These are phyloP conservation scores for Fusarium succisae DNA, from an alignment of 2,329 filamentous ascomycete genomes.

Conservation along the genomic window DNA sequence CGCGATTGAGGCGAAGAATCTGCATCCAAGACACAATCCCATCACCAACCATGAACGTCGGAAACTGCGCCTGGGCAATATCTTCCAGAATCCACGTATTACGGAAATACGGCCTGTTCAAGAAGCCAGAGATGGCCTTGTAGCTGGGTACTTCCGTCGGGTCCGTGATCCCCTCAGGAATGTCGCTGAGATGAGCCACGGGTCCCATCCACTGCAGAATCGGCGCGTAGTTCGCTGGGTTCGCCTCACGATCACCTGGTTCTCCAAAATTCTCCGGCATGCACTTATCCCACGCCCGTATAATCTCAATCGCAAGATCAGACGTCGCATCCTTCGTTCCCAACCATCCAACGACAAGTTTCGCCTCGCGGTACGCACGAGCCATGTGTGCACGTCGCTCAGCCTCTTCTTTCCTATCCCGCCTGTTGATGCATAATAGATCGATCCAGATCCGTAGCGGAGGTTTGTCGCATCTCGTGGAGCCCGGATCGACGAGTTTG, in stretches of 20 bases:
- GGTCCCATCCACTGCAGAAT: constrained; percentile 37
- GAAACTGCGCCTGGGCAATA: constrained; percentile 34
- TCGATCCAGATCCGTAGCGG: constrained; percentile 37
- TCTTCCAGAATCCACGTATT: constrained; percentile 40
- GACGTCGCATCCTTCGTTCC: constrained; percentile 32
- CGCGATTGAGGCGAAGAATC: constrained; percentile 36
- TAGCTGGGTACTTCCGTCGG: constrained; percentile 36
- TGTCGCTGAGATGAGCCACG: constrained; percentile 36
- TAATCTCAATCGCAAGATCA: constrained; percentile 36
- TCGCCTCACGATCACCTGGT: constrained; percentile 32
- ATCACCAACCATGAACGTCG: constrained; percentile 34
- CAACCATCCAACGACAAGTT: constrained; percentile 36
- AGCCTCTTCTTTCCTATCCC: constrained; percentile 24
- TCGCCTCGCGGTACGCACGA: constrained; percentile 32
- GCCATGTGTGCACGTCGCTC: constrained; percentile 34
- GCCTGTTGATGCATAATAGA: constrained; percentile 33
- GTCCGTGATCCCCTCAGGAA: constrained; percentile 36
- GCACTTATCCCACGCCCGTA: constrained; percentile 36
- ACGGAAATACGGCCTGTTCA: constrained; percentile 37
- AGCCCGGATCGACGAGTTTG: constrained; percentile 16
- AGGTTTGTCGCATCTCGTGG: background rate
- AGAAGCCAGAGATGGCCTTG: constrained; percentile 31
- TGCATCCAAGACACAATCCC: constrained; percentile 41
- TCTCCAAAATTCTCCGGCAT: constrained; percentile 36
- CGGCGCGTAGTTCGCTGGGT: constrained; percentile 36